These are phyloP conservation scores for Violaceomyces palustris DNA, from an alignment of 1,284 basidiomycete genomes.

Conservation along the genomic window DNA sequence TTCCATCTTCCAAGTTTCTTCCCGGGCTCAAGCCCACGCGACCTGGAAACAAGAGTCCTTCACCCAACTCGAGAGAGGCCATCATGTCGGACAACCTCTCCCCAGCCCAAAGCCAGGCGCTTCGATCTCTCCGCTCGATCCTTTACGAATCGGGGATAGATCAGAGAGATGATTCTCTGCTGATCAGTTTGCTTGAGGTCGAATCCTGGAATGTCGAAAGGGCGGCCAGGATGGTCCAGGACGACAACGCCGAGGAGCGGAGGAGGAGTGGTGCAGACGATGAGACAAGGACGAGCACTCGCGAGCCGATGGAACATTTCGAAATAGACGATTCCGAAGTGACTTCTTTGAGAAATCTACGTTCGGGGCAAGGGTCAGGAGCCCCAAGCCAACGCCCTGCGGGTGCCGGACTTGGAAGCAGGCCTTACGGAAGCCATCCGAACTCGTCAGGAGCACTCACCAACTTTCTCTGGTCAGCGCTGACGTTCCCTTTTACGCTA, in stretches of 20 bases:
- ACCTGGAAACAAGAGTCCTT: no score
- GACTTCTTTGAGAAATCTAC: constrained; percentile 2
- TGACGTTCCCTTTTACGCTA: constrained; percentile 31
- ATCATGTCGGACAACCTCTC: no score
- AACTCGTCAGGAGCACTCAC: no score
- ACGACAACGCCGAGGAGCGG: constrained; percentile 21
- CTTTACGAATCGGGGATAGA: constrained; percentile 8
- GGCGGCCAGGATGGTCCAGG: constrained; percentile 18
- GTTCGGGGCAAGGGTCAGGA: constrained; percentile 6
- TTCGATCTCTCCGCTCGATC: constrained; percentile 12
- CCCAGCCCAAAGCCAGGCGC: no score
- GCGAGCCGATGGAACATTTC: not conserved
- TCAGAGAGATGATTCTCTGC: constrained; percentile 14
- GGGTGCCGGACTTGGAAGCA: constrained; percentile 18
- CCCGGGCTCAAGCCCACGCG: no score
- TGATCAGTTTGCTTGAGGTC: constrained; percentile 26
- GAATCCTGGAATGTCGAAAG: constrained; percentile 27
- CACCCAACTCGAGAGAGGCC: no score
- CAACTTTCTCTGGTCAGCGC: constrained; percentile 26
- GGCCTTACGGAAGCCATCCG: no score
- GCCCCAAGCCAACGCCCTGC: constrained; percentile 8
- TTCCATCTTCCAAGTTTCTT: no score
- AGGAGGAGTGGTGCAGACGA: constrained; percentile 28
- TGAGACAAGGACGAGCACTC: constrained; percentile 6
- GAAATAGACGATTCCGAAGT: constrained; percentile 6